Base-by-base conservation (phyloP, 306 rosid genomes). In the Pyrus betulifolia region DNA sequence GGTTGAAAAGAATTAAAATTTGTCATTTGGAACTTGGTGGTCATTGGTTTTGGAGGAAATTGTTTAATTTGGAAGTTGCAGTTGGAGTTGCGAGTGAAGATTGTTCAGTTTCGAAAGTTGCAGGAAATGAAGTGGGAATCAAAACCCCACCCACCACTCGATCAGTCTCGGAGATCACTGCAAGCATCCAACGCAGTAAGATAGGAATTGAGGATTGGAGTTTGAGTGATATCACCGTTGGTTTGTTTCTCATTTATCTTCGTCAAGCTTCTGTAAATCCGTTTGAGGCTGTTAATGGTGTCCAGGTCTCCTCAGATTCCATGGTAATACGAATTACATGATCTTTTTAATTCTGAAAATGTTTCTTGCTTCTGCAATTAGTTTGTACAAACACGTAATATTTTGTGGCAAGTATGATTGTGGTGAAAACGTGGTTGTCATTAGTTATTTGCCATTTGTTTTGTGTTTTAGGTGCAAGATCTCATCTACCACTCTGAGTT, bases 191-290 rank as follows among this genome's bases (percentile, higher is more conserved):
- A 81, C 87, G 83, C 75, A 91, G 91, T 86, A 92, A 92, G 86
- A 85, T 83, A 71, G 98, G 98, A 64, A 87, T 96, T 68, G 88
- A 87, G 70, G 99, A 89, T 85, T 96, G 98, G 98, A 96, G 91
- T 77, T 88, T 96, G 90, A 89, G 97, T 74, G 98, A 92, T 83
- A 98, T 96, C 74, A 92, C 99, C 2, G 63, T 92, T 75, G 99
- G 97, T 75, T 79, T 92, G 75, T 96, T 87, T 84, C 91, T 96
- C 80, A 82, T 96, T 30, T 96, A 96, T 85, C 98, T 96, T 73
- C 93, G 93, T 69, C 99, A 92, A 86, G 93, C 96, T 22, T 88
- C 98, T 62, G 71, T 84, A 27, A 82, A 87, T 87, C 84, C 85
- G 30, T 80, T 79, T 76, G 91, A 91, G 83, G 91, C 87, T 80